Percentiles rank a stretch among this genome's conserved stretches.
Evolutionary conservation across 2,329 filamentous ascomycete genomes (phyloP).

Genomic region (Penicillium concentricum): DNA sequence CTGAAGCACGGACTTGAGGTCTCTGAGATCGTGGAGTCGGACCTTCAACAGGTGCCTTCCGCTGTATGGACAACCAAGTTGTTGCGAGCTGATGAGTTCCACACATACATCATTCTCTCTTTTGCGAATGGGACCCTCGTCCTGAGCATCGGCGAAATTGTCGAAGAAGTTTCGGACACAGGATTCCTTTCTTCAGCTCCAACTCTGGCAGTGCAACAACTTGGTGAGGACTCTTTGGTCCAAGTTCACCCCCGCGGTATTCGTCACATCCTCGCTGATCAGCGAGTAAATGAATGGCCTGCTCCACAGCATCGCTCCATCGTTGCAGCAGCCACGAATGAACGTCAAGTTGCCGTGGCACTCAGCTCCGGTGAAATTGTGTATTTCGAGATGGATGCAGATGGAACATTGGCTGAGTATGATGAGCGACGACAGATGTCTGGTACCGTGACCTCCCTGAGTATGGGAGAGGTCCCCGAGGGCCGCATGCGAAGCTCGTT

Average conservation of each 20-base stretch:
- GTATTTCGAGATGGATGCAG: constrained; percentile 95
- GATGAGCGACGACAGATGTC: constrained; percentile 95
- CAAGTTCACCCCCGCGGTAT: constrained; percentile 98
- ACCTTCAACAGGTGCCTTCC: constrained; percentile 81
- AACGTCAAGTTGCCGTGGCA: constrained; percentile 87
- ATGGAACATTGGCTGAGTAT: constrained; percentile 88
- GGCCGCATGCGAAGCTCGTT: constrained; percentile 87
- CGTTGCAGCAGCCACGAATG: constrained; percentile 89
- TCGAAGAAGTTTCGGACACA: constrained; percentile 91
- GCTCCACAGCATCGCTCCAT: constrained; percentile 92
- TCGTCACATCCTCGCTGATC: constrained; percentile 75
- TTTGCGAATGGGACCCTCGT: constrained; percentile 89
- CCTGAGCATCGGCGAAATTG: constrained; percentile 91
- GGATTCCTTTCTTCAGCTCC: constrained; percentile 86
- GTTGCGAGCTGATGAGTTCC: constrained; percentile 75
- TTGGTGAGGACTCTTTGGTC: constrained; percentile 87
- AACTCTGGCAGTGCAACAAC: constrained; percentile 87
- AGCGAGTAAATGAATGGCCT: constrained; percentile 86
- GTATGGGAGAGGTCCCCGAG: constrained; percentile 86
- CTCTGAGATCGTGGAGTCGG: constrained; percentile 92
- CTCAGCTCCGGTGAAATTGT: constrained; percentile 95
- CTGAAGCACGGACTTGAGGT: constrained; percentile 92
- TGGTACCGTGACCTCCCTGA: constrained; percentile 91
- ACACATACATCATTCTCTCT: constrained; percentile 93
- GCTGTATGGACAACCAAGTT: constrained; percentile 96